phyloP scores from a whole-genome alignment of 331 rosid species.

The Stylosanthes scabra region DNA sequence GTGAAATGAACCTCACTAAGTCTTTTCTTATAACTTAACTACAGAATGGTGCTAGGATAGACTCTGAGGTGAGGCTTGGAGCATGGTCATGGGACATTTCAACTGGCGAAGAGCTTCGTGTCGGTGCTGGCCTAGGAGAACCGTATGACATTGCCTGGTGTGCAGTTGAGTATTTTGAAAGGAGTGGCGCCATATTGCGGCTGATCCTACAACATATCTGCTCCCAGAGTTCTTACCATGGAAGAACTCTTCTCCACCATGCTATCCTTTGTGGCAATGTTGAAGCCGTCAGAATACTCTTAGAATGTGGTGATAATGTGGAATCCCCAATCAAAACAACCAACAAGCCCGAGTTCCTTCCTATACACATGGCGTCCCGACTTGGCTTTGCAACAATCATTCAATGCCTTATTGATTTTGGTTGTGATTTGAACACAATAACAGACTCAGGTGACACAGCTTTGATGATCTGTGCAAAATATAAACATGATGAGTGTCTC shows the following conservation, averaged over 20 bases:
- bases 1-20: slow-evolving; percentile 32
- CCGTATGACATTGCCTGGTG: slow-evolving; percentile 87
- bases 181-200: slow-evolving; percentile 71
- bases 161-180: slow-evolving; percentile 95
- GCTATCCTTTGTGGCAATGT: slow-evolving; percentile 82
- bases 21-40: slow-evolving; percentile 41
- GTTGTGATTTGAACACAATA: slow-evolving; percentile 73
- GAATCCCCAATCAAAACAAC: slow-evolving; percentile 67
- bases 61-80: slow-evolving; percentile 70
- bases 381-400: slow-evolving; percentile 64
- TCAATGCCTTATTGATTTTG: slow-evolving; percentile 69
- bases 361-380: slow-evolving; percentile 92
- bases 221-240: slow-evolving; percentile 49
- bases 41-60: slow-evolving; percentile 70
- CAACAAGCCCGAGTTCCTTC: slow-evolving; percentile 57
- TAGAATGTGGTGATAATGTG: slow-evolving; percentile 64
- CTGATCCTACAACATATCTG: slow-evolving; percentile 66
- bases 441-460: slow-evolving; percentile 83
- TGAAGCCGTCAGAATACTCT: slow-evolving; percentile 66
- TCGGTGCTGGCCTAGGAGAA: slow-evolving; percentile 96
- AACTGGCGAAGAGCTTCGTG: slow-evolving; percentile 91
- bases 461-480: slow-evolving; percentile 72
- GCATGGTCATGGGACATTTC: slow-evolving; percentile 95
- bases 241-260: slow-evolving; percentile 91
- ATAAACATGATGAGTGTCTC: slow-evolving; percentile 72